Conservation (phyloP, 169 alveolate species). For the Plasmodium vivax region DNA sequence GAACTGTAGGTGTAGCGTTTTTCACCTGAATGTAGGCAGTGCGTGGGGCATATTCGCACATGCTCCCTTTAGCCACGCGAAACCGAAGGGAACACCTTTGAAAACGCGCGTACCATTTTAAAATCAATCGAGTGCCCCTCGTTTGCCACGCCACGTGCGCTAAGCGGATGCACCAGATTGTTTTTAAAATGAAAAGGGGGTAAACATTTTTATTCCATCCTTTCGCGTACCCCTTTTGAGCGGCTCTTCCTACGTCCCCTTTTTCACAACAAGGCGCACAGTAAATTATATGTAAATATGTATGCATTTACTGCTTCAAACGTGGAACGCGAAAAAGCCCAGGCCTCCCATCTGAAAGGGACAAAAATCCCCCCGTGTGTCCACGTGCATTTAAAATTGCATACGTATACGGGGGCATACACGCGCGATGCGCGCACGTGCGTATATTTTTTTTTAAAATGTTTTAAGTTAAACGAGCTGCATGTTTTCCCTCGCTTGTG, state of each 20-base stretch:
- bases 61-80: background rate
- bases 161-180: background rate
- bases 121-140: background rate
- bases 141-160: background rate
- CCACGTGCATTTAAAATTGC: background rate
- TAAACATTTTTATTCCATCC: background rate
- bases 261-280: background rate
- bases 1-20: background rate
- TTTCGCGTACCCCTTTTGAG: background rate
- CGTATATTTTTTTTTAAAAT: background rate
- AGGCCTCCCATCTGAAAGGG: background rate
- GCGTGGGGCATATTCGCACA: background rate
- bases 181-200: background rate
- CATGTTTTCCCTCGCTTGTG: background rate
- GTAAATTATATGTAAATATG: conserved; percentile 36
- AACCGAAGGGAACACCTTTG: background rate
- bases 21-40: background rate
- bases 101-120: background rate
- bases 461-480: background rate
- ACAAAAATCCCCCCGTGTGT: background rate
- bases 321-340: background rate
- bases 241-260: background rate
- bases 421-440: background rate
- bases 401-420: background rate
- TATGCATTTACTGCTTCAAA: background rate